These are phyloP conservation scores for Xylariaceae sp. DNA, from an alignment of 2,329 filamentous ascomycete species.

Conservation along the genomic window DNA sequence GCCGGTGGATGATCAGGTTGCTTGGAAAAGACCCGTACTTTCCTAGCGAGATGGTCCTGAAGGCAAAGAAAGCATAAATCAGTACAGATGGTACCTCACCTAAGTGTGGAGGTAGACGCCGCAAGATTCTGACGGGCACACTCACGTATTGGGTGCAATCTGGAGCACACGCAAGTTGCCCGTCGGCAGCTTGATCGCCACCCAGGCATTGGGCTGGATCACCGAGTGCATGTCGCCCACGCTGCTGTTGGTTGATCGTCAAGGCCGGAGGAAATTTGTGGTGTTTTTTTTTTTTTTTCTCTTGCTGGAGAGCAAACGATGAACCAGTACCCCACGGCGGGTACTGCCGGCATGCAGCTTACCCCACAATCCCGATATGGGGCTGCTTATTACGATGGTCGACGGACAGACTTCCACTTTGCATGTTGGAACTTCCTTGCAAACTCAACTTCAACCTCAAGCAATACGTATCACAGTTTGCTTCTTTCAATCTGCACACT, in stretches of 20 bases:
- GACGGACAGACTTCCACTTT: too few species aligned
- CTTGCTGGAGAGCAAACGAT: too few species aligned
- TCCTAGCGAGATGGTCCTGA: conserved; percentile 75
- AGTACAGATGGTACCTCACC: conserved; percentile 1
- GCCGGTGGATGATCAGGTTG: conserved; percentile 84
- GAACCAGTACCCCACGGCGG: too few species aligned
- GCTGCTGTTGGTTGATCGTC: neutral
- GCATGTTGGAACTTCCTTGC: too few species aligned
- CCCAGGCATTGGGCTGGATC: conserved; percentile 53
- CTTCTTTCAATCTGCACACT: too few species aligned
- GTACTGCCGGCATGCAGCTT: too few species aligned
- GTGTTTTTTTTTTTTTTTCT: neutral
- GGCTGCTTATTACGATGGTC: too few species aligned
- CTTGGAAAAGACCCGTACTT: conserved; percentile 90
- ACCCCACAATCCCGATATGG: too few species aligned
- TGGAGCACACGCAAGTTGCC: conserved; percentile 51
- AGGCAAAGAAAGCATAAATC: conserved; percentile 11
- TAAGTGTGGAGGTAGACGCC: too few species aligned
- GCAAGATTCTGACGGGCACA: conserved; percentile 8
- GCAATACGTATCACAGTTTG: too few species aligned
- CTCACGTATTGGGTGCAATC: conserved; percentile 53
- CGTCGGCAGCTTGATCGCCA: conserved; percentile 51
- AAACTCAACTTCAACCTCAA: too few species aligned
- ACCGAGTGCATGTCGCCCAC: conserved; percentile 30
- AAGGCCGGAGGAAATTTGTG: neutral